Evolutionary conservation across 2,329 filamentous ascomycete species (phyloP).

Genomic region (Fusarium buharicum): DNA sequence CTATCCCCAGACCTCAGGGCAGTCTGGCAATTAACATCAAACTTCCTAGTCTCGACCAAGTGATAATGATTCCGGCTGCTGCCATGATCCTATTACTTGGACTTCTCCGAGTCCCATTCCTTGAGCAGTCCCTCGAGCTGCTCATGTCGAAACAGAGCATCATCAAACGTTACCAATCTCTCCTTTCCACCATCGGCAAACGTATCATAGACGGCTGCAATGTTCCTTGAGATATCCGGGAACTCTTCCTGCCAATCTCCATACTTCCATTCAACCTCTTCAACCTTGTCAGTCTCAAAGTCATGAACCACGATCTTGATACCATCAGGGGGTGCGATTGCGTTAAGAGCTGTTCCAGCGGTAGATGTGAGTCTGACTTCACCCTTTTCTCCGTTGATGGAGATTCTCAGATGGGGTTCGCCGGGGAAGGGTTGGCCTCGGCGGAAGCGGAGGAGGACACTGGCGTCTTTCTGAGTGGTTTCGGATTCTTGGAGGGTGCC

Average conservation of each 20-base stretch:
- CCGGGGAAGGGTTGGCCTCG: slow-evolving; percentile 61
- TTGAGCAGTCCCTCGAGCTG: slow-evolving; percentile 54
- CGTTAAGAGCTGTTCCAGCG: slow-evolving; percentile 46
- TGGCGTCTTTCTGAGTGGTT: slow-evolving; percentile 49
- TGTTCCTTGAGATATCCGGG: slow-evolving; percentile 57
- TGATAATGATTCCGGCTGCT: not conserved
- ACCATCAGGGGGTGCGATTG: slow-evolving; percentile 50
- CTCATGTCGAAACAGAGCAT: slow-evolving; percentile 59
- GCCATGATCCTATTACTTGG: not conserved
- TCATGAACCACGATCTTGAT: slow-evolving; percentile 63
- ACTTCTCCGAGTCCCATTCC: slow-evolving; percentile 22
- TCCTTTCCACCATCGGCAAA: slow-evolving; percentile 53
- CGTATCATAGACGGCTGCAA: slow-evolving; percentile 67
- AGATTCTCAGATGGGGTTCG: slow-evolving; percentile 59
- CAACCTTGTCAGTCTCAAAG: slow-evolving; percentile 56
- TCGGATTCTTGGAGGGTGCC: slow-evolving; percentile 50
- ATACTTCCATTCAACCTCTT: slow-evolving; percentile 57
- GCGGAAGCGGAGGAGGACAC: slow-evolving; percentile 57
- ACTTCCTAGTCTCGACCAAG: too few relatives aligned
- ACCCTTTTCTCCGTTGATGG: slow-evolving; percentile 62
- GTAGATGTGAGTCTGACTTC: slow-evolving; percentile 57
- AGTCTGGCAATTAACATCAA: too few relatives aligned
- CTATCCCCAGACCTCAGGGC: too few relatives aligned
- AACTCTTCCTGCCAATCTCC: slow-evolving; percentile 59
- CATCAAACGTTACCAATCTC: slow-evolving; percentile 51